Evolutionary conservation across 805 yeast species (phyloP), one percentile per base, ranked within the genome.

Genomic region (Candida xiaguanensis): DNA sequence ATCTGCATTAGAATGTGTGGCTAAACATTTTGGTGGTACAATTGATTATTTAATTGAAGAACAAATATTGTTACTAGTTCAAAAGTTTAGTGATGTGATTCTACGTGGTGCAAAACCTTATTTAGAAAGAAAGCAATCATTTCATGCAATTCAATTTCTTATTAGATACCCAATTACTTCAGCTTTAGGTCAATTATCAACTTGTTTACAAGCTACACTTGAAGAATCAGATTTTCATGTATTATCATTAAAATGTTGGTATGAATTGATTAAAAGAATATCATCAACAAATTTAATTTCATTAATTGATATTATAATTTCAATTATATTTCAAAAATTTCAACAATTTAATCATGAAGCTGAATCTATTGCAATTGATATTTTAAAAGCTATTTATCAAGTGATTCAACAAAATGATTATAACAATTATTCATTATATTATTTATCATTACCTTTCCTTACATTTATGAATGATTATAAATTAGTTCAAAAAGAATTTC

Each of bases 111-210:
- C 77, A 28, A 79, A 78, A 31, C 86, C 95, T 0, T 82, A 75
- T 48, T 67, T 82, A 36, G 89, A 85, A 35, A 88, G 85, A 52
- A 65, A 81, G 1, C 73, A 77, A 26, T 82, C 91, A 1, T 69
- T 91, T 2, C 67, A 78, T 40, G 96, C 96, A 1, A 74, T 91
- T 22, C 77, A 81, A 27, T 77, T 82, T 41, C 60, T 91, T 17
- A 77, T 85, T 5, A 67, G 72, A 31, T 74, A 78, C 4, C 75
- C 85, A 2, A 63, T 65, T 0, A 52, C 67, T 2, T 57, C 67
- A 27, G 86, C 87, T 0, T 59, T 85, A 25, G 95, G 96, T 0
- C 98, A 90, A 55, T 77, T 91, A 4, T 82, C 87, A 43, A 84
- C 95, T 2, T 85, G 95, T 50, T 63, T 91, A 9, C 96, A 88